Conservation (phyloP, 2,329 filamentous ascomycete genomes). For the Thelonectria rubi region DNA sequence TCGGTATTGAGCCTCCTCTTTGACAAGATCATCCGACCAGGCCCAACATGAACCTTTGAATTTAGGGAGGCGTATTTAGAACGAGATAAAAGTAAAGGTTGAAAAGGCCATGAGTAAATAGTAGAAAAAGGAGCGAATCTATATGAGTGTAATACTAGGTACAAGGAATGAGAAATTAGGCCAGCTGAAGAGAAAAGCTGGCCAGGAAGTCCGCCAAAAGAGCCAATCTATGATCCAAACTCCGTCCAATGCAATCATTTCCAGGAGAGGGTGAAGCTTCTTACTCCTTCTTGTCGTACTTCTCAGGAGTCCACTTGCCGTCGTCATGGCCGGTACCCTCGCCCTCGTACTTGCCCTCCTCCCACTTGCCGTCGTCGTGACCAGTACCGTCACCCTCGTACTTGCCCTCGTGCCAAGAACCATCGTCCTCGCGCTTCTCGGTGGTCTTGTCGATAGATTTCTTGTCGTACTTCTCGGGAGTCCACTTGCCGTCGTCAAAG, state of each 20-base stretch:
- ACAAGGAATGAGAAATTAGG: not conserved
- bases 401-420: not conserved
- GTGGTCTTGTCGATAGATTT: not conserved
- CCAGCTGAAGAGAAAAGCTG: not conserved
- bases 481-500: not conserved
- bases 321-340: not conserved
- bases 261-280: not conserved
- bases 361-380: not conserved
- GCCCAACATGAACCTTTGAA: no score
- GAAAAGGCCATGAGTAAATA: not conserved
- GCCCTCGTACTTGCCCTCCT: constrained; percentile 2
- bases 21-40: no score
- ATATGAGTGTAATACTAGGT: not conserved
- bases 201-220: no score
- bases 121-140: not conserved
- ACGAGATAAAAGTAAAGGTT: not conserved
- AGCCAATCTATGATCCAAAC: not conserved
- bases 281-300: not conserved
- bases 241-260: not conserved
- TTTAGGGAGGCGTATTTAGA: no score
- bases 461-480: not conserved
- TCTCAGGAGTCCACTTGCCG: not conserved
- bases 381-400: not conserved
- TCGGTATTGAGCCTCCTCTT: no score
- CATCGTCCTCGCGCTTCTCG: not conserved